Conservation (phyloP, 2,329 filamentous ascomycete species). For the Penicillium sp. region DNA sequence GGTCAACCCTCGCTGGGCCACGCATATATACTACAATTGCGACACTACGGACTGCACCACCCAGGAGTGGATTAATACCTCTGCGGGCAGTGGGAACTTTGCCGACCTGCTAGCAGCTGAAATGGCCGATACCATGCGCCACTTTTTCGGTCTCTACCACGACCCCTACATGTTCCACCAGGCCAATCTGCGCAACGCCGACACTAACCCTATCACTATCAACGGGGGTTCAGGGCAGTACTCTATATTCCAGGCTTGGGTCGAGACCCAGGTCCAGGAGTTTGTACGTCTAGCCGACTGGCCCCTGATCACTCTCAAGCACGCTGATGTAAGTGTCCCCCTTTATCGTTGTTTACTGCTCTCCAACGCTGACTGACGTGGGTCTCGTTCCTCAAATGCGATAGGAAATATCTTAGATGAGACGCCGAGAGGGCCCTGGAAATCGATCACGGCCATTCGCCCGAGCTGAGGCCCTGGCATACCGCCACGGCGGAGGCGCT, state of each 20-base stretch:
- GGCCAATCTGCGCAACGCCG: constrained; percentile 56
- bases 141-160: constrained; percentile 56
- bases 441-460: constrained; percentile 2
- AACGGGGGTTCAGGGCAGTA: constrained; percentile 49
- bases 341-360: neutral
- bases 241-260: constrained; percentile 58
- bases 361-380: constrained; percentile 46
- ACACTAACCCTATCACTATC: constrained; percentile 48
- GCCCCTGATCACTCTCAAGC: constrained; percentile 56
- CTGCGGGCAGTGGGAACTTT: constrained; percentile 54
- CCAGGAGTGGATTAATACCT: constrained; percentile 61
- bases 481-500: constrained; percentile 11
- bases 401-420: constrained; percentile 16
- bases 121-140: constrained; percentile 53
- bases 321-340: constrained; percentile 49
- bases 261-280: constrained; percentile 54
- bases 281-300: constrained; percentile 54
- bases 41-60: constrained; percentile 56
- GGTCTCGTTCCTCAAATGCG: constrained; percentile 20
- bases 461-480: constrained; percentile 2
- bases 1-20: constrained; percentile 60
- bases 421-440: neutral
- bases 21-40: constrained; percentile 65
- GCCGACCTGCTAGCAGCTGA: constrained; percentile 52
- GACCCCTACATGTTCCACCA: constrained; percentile 65